phyloP scores from a whole-genome alignment of 139 green algal species.

The Coelastrella sp. region DNA sequence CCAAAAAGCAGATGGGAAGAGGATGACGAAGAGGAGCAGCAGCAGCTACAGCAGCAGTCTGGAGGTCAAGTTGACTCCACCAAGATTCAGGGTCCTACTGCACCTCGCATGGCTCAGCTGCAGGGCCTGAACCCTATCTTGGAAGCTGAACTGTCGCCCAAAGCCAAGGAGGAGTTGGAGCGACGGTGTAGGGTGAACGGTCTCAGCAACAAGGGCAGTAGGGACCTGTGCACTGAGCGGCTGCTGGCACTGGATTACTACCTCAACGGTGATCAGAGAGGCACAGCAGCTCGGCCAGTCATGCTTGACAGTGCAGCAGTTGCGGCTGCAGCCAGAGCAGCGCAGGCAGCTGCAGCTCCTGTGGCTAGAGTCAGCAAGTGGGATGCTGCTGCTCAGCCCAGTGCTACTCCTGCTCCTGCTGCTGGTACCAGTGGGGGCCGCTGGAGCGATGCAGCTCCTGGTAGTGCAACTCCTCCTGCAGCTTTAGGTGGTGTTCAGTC shows the following conservation, averaged over 20 bases:
- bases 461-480: not conserved
- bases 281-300: not conserved
- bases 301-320: not conserved
- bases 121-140: constrained; percentile 43
- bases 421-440: not conserved
- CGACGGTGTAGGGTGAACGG: constrained; percentile 69
- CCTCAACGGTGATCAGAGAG: constrained; percentile 52
- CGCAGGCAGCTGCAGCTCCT: not conserved
- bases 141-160: constrained; percentile 64
- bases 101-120: not conserved
- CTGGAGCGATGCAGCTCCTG: not conserved
- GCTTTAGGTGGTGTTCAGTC: constrained; percentile 1
- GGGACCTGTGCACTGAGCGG: constrained; percentile 42
- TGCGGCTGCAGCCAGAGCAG: not conserved
- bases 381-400: not conserved
- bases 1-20: not conserved
- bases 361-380: not conserved
- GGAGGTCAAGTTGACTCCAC: not conserved
- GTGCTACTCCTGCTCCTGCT: constrained; percentile 6
- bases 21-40: not conserved
- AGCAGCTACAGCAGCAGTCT: not conserved
- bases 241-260: constrained; percentile 67
- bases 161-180: constrained; percentile 76
- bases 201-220: constrained; percentile 67
- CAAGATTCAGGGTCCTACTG: constrained; percentile 14